Conservation (phyloP, 1,139 yeast species). For the Candida neerlandica region DNA sequence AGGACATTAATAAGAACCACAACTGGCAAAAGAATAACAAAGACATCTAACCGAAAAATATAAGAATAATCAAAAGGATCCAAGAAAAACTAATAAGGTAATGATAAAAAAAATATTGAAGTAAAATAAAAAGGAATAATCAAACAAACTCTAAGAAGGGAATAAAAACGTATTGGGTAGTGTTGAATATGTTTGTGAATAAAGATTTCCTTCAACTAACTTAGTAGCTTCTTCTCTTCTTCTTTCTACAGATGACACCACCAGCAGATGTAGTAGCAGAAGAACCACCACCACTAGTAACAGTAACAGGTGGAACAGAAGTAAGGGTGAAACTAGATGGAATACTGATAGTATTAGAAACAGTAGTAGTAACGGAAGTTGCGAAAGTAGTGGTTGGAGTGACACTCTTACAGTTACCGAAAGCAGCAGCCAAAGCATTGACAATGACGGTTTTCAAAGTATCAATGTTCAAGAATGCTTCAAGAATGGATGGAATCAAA, state of each 20-base stretch:
- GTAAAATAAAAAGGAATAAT: background rate
- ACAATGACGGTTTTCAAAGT: slow-evolving; percentile 45
- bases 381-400: slow-evolving; percentile 26
- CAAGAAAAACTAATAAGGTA: background rate
- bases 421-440: slow-evolving; percentile 51
- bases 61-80: background rate
- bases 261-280: slow-evolving; percentile 40
- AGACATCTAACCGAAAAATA: slow-evolving; percentile 4
- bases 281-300: slow-evolving; percentile 29
- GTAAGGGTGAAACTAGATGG: slow-evolving; percentile 7
- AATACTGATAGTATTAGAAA: slow-evolving; percentile 14
- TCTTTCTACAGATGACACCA: slow-evolving; percentile 26
- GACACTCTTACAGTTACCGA: slow-evolving; percentile 41
- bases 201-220: background rate
- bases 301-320: slow-evolving; percentile 28
- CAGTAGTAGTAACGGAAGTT: slow-evolving; percentile 20
- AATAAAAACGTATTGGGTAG: background rate
- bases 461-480: slow-evolving; percentile 42
- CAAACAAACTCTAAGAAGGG: background rate
- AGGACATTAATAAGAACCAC: background rate
- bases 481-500: slow-evolving; percentile 39
- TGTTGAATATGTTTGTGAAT: background rate
- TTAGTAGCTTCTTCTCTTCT: slow-evolving; percentile 14
- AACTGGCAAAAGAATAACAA: background rate
- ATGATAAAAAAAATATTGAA: background rate